Evolutionary conservation across 176 grass and related monocot species (phyloP).

Genomic region (Oryza australiensis): DNA sequence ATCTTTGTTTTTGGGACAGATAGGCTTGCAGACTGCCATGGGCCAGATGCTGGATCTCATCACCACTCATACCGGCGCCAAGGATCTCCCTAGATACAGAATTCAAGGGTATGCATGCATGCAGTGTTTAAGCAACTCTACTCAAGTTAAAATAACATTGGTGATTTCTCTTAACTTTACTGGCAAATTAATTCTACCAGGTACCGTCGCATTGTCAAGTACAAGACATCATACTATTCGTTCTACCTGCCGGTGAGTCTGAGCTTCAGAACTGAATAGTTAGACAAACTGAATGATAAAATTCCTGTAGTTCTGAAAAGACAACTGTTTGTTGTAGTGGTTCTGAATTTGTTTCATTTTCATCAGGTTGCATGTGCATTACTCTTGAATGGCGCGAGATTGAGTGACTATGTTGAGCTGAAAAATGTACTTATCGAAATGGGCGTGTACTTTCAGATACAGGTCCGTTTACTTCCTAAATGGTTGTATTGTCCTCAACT

Average conservation of each 20-base stretch:
- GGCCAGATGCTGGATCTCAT: constrained; percentile 77
- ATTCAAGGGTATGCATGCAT: constrained; percentile 44
- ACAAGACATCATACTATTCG: constrained; percentile 75
- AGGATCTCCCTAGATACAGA: constrained; percentile 60
- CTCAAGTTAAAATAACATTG: background rate
- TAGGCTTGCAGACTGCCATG: constrained; percentile 63
- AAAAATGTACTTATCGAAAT: constrained; percentile 55
- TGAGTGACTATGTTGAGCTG: constrained; percentile 35
- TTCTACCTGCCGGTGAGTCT: constrained; percentile 68
- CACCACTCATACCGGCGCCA: constrained; percentile 56
- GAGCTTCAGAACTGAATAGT: background rate
- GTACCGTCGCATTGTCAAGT: constrained; percentile 66
- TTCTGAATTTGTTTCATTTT: background rate
- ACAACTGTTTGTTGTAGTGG: background rate
- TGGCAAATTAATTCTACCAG: constrained; percentile 24
- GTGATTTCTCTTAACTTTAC: background rate
- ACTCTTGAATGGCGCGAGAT: constrained; percentile 35
- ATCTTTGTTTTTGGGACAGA: constrained; percentile 34
- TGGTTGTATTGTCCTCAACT: background rate
- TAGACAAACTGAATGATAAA: background rate
- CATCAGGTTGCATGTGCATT: constrained; percentile 52
- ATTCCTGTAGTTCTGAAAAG: background rate
- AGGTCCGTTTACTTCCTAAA: constrained; percentile 5
- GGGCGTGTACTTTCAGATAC: constrained; percentile 62
- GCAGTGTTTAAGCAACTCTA: background rate